Conservation (phyloP, 495 filamentous ascomycete genomes). For the Penicillium coprophilum region DNA sequence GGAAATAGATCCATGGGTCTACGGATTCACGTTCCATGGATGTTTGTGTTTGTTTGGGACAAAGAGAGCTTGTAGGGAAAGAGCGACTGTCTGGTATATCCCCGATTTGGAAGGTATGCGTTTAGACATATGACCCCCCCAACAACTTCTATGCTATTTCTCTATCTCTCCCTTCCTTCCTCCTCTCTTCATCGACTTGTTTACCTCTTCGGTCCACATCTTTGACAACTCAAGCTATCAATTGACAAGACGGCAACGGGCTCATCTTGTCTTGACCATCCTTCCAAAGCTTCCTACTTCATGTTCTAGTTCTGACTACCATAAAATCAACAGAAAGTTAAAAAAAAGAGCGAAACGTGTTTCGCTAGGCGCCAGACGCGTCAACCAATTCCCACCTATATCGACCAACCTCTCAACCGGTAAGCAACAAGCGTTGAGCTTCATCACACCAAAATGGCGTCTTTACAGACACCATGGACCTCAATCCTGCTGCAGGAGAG, state of each 20-base stretch:
- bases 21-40: too few relatives aligned
- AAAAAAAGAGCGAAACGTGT: neutral
- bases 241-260: neutral
- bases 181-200: neutral
- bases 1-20: neutral
- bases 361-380: neutral
- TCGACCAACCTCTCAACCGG: neutral
- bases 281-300: neutral
- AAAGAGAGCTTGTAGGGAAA: neutral
- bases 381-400: neutral
- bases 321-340: neutral
- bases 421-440: neutral
- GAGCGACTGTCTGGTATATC: neutral
- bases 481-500: slow-evolving; percentile 10
- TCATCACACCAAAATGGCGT: neutral
- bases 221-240: neutral
- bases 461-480: slow-evolving; percentile 3
- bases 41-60: neutral
- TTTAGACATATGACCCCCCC: neutral
- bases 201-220: neutral
- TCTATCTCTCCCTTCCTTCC: too few relatives aligned
- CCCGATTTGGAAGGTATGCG: neutral
- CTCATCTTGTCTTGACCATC: neutral
- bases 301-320: neutral
- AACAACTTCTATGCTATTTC: neutral